A percentile compares a stretch with the other conserved stretches of the same genome.
Evolutionary conservation across 2,329 filamentous ascomycete species (phyloP).

Genomic region (Fusarium dlaminii): DNA sequence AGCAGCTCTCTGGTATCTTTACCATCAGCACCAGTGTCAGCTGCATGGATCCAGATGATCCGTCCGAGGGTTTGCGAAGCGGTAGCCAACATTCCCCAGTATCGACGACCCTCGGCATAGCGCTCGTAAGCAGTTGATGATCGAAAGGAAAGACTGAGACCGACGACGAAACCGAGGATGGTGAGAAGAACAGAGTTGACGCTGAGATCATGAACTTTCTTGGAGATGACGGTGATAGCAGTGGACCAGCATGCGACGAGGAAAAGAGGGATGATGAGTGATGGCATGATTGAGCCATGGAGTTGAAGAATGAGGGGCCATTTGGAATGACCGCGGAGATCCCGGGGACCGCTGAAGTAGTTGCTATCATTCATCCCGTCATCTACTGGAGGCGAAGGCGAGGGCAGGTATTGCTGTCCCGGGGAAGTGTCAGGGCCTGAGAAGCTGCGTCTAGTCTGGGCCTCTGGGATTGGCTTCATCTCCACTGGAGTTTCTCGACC

Average conservation of each 20-base stretch:
- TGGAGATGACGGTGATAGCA: slow-evolving; percentile 66
- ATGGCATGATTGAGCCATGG: slow-evolving; percentile 78
- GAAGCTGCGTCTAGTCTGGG: neutral
- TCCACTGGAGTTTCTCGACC: neutral
- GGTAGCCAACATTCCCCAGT: slow-evolving; percentile 68
- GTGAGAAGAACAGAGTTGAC: slow-evolving; percentile 67
- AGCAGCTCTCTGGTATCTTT: slow-evolving; percentile 70
- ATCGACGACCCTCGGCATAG: slow-evolving; percentile 70
- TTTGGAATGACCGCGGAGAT: slow-evolving; percentile 78
- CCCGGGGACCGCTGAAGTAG: slow-evolving; percentile 72
- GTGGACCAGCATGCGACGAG: slow-evolving; percentile 73
- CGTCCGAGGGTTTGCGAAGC: slow-evolving; percentile 76
- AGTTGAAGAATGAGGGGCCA: slow-evolving; percentile 79
- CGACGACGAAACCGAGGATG: slow-evolving; percentile 83
- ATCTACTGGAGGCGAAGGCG: neutral
- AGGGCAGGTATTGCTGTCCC: neutral
- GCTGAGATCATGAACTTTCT: slow-evolving; percentile 53
- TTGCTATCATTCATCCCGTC: slow-evolving; percentile 53
- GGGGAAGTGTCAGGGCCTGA: neutral
- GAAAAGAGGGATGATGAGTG: slow-evolving; percentile 75
- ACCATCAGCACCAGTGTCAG: slow-evolving; percentile 59
- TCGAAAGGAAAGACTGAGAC: slow-evolving; percentile 78
- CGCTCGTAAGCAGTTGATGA: slow-evolving; percentile 81
- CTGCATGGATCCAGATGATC: slow-evolving; percentile 84
- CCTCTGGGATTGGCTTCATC: neutral